phyloP scores from a whole-genome alignment of 1,139 yeast genomes.

The Yamadazyma kanchanaburiensis region DNA sequence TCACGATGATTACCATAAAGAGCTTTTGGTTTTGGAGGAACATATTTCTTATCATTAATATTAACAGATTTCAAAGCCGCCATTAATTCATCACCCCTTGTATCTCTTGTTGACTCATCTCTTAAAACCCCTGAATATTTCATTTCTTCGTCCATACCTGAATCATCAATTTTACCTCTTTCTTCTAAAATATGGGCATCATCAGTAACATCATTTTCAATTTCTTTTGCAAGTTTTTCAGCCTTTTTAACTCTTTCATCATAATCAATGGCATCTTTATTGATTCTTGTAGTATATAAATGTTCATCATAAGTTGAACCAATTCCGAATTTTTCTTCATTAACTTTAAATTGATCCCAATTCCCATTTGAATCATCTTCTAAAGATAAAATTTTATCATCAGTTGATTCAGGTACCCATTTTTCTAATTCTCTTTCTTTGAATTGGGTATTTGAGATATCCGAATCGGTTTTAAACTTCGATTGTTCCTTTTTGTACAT shows the following conservation, averaged over 20 bases:
- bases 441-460: constrained; percentile 54
- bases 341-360: constrained; percentile 96
- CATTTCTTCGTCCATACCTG: constrained; percentile 93
- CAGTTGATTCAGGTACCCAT: constrained; percentile 75
- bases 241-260: constrained; percentile 65
- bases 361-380: constrained; percentile 40
- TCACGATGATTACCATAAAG: constrained; percentile 53
- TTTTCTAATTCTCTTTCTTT: constrained; percentile 72
- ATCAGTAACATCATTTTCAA: constrained; percentile 64
- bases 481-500: constrained; percentile 9
- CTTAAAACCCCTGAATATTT: constrained; percentile 86
- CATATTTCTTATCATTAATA: constrained; percentile 37
- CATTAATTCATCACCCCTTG: constrained; percentile 60
- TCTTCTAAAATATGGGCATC: constrained; percentile 89
- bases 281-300: constrained; percentile 81
- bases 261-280: constrained; percentile 74
- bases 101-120: constrained; percentile 11
- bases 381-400: constrained; percentile 24
- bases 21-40: constrained; percentile 66
- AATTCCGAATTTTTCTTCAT: constrained; percentile 85
- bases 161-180: constrained; percentile 79
- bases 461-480: constrained; percentile 77
- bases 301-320: constrained; percentile 86
- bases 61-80: constrained; percentile 50
- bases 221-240: constrained; percentile 76